Conservation (phyloP, 345 rosid genomes). For the Lagerstroemia speciosa region DNA sequence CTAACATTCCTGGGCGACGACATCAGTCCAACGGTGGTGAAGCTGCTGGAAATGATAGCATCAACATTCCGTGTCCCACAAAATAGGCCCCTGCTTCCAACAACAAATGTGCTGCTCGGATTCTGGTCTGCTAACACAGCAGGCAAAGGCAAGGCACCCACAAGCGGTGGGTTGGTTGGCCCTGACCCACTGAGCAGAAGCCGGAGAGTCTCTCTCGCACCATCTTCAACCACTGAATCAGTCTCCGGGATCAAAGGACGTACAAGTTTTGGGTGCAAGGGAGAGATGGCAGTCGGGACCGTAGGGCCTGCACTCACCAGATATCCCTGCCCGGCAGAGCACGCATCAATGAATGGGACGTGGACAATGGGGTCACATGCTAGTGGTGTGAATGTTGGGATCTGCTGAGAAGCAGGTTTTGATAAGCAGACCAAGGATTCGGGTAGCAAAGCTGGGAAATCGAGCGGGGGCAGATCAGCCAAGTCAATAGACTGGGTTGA, state of each 20-base stretch:
- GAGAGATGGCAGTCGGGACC: conserved; percentile 51
- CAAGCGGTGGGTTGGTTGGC: not conserved
- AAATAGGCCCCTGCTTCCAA: conserved; percentile 66
- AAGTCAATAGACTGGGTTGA: not conserved
- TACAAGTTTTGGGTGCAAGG: conserved; percentile 43
- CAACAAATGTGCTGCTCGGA: conserved; percentile 21
- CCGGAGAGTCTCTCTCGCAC: conserved; percentile 90
- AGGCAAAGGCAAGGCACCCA: conserved; percentile 19
- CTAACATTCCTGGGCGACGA: conserved; percentile 22
- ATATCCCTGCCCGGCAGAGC: conserved; percentile 91
- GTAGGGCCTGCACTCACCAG: conserved; percentile 79
- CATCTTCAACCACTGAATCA: conserved; percentile 61
- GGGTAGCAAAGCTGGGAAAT: conserved; percentile 46
- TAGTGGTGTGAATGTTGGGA: conserved; percentile 69
- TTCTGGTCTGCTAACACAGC: conserved; percentile 31
- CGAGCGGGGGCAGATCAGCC: conserved; percentile 40
- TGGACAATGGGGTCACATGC: conserved; percentile 95
- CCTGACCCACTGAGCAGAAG: conserved; percentile 63
- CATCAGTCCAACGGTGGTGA: conserved; percentile 34
- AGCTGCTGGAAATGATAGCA: conserved; percentile 24
- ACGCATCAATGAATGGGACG: conserved; percentile 74
- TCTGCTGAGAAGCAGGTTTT: conserved; percentile 41
- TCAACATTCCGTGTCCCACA: conserved; percentile 38
- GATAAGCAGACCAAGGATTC: conserved; percentile 52
- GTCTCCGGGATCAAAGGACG: conserved; percentile 48